phyloP scores from a whole-genome alignment of 2,329 filamentous ascomycete species.

The Rasamsonia emersonii region DNA sequence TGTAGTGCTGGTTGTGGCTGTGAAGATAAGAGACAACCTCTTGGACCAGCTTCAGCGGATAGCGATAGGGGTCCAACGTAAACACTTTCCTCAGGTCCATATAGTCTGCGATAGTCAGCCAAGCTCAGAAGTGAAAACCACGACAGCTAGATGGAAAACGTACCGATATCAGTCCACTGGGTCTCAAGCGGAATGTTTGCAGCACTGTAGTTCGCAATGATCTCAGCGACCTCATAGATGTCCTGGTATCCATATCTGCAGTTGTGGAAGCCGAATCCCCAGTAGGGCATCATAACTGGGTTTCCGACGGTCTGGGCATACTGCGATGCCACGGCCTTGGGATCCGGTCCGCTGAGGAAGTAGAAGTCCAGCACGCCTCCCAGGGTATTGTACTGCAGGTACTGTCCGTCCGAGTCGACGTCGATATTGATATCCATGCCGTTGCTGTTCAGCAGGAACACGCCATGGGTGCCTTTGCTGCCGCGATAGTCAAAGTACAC shows the following conservation, averaged over 20 bases:
- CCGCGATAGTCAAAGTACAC: constrained; percentile 67
- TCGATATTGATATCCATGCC: constrained; percentile 72
- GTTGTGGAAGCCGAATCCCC: constrained; percentile 54
- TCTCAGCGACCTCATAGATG: constrained; percentile 35
- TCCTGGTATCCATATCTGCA: constrained; percentile 57
- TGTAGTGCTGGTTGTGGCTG: constrained; percentile 57
- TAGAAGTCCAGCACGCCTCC: constrained; percentile 70
- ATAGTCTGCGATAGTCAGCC: no score
- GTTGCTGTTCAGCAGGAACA: constrained; percentile 64
- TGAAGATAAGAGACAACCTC: constrained; percentile 61
- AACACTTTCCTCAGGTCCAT: constrained; percentile 32
- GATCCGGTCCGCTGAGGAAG: constrained; percentile 52
- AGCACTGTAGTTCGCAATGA: constrained; percentile 35
- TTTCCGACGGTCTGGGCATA: constrained; percentile 50
- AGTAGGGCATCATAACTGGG: constrained; percentile 57
- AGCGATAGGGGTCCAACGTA: constrained; percentile 30
- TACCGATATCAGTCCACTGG: constrained; percentile 37
- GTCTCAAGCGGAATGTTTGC: constrained; percentile 37
- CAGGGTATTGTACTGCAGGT: constrained; percentile 70
- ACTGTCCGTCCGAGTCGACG: constrained; percentile 52
- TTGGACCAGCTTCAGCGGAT: constrained; percentile 43
- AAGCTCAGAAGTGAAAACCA: not conserved
- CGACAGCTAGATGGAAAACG: not conserved
- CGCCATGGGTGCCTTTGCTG: constrained; percentile 49
- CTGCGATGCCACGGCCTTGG: constrained; percentile 50